phyloP scores from a whole-genome alignment of 2,329 filamentous ascomycete genomes.

The Thelonectria discophora region DNA sequence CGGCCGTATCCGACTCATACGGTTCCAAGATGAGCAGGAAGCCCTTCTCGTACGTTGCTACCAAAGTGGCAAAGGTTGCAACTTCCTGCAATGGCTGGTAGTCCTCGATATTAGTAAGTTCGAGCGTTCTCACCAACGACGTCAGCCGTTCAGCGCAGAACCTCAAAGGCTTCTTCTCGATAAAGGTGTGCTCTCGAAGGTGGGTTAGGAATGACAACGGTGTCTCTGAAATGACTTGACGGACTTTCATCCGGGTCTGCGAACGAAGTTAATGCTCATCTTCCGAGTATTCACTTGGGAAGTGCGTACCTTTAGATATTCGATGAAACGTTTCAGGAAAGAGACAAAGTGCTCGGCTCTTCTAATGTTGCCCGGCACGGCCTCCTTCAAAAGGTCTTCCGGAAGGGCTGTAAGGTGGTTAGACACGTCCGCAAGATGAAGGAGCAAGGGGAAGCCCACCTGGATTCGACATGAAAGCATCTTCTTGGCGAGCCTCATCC shows the following conservation, averaged over 20 bases:
- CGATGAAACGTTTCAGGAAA: constrained; percentile 95
- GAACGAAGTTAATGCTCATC: constrained; percentile 9
- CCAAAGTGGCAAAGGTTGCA: constrained; percentile 94
- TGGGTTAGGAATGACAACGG: constrained; percentile 93
- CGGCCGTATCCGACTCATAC: constrained; percentile 93
- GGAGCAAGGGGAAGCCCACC: constrained; percentile 47
- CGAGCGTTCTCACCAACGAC: constrained; percentile 91
- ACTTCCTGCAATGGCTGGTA: constrained; percentile 97
- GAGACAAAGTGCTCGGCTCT: constrained; percentile 95
- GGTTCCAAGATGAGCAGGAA: constrained; percentile 97
- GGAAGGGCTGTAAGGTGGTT: constrained; percentile 69
- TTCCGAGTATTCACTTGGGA: too few species aligned
- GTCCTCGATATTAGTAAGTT: constrained; percentile 97
- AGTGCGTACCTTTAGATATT: constrained; percentile 79
- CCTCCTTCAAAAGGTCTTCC: constrained; percentile 93
- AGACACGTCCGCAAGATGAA: constrained; percentile 1
- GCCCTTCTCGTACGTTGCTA: constrained; percentile 95
- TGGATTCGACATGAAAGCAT: constrained; percentile 97
- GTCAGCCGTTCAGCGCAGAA: constrained; percentile 96
- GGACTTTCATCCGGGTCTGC: constrained; percentile 95
- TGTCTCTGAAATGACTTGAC: constrained; percentile 96
- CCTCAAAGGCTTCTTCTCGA: constrained; percentile 91
- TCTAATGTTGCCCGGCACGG: constrained; percentile 94
- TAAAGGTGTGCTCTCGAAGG: constrained; percentile 94
- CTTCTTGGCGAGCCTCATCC: constrained; percentile 89